Percentiles rank a stretch among this genome's conserved stretches.
These are phyloP conservation scores for Aspergillus sp. DNA, from an alignment of 2,329 filamentous ascomycete species.

Conservation along the genomic window DNA sequence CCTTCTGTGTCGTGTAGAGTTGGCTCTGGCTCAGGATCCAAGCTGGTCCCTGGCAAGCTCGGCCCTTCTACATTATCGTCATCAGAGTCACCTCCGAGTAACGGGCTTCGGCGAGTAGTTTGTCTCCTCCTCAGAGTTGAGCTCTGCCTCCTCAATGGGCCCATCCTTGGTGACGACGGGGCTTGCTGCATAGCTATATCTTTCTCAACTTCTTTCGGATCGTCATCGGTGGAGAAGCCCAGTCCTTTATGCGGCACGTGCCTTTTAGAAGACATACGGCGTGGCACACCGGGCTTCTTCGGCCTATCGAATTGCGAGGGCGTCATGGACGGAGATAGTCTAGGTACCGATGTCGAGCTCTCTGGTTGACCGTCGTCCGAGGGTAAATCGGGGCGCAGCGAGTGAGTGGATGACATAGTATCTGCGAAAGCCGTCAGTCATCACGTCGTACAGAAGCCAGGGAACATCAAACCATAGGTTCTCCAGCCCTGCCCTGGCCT, in stretches of 20 bases:
- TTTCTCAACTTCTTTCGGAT: slow-evolving; percentile 66
- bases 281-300: slow-evolving; percentile 63
- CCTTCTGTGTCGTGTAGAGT: slow-evolving; percentile 12
- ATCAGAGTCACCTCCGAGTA: slow-evolving; percentile 28
- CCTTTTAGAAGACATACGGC: slow-evolving; percentile 63
- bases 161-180: slow-evolving; percentile 26
- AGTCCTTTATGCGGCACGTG: slow-evolving; percentile 70
- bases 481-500: slow-evolving; percentile 11
- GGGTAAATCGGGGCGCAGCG: slow-evolving; percentile 12
- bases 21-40: slow-evolving; percentile 15
- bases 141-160: slow-evolving; percentile 23
- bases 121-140: slow-evolving; percentile 34
- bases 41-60: slow-evolving; percentile 21
- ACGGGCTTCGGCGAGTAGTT: slow-evolving; percentile 21
- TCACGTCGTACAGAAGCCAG: neutral
- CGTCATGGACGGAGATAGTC: slow-evolving; percentile 38
- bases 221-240: slow-evolving; percentile 87
- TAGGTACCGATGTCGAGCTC: slow-evolving; percentile 20
- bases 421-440: slow-evolving; percentile 13
- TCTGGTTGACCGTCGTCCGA: slow-evolving; percentile 23
- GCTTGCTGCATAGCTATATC: slow-evolving; percentile 44
- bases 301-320: slow-evolving; percentile 35
- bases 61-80: slow-evolving; percentile 31
- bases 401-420: slow-evolving; percentile 20
- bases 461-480: slow-evolving; percentile 20